Evolutionary conservation across 1,284 basidiomycete species (phyloP), one percentile per base, ranked within the genome.

Genomic region (Leccinum subrobustum): DNA sequence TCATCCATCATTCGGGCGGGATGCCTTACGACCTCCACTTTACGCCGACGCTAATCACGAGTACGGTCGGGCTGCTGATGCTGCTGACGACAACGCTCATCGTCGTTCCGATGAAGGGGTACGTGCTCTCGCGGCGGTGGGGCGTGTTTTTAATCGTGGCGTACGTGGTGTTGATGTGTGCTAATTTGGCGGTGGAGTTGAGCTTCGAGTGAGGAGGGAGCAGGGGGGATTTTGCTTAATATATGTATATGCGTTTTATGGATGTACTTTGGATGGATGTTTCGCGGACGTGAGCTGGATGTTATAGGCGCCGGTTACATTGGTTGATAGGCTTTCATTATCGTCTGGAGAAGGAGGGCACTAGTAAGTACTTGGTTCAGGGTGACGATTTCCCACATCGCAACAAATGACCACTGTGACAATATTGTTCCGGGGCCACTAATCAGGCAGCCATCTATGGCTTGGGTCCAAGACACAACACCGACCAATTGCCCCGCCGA

Each of bases 41-140:
- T 73, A 89, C 89, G 16, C 86, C 83, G 0, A 96, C 95, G 1
- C 82, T 98, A 47, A 79, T 96, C 70, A 91, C 95, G 63, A 95
- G 92, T 64, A 81, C 87, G 1, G 74, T 89, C 16, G 94, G 95
- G 2, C 79, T 98, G 23, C 79, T 98, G 16, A 71, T 81, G 52
- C 77, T 98, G 14, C 80, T 98, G 16, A 68, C 87, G 5, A 80
- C 83, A 16, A 98, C 94, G n/a, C 77, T 96, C 51, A 76, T 96
- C 53, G 85, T 90, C 63, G 92, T 98, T 0, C 95, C 96, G 1
- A 70, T 89, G 65, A 96, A 96, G 68, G 86, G 85, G 37, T 98
- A 92, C 72, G 80, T 86, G 68, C 83, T 98, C 50, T 88, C 90
- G 55, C 78, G 90, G 58, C 77, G 81, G 47, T 95, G 95, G 91